A percentile compares a stretch with the other conserved stretches of the same genome.
phyloP scores from a whole-genome alignment of 2,329 filamentous ascomycete species.

The Lachnellula arida region DNA sequence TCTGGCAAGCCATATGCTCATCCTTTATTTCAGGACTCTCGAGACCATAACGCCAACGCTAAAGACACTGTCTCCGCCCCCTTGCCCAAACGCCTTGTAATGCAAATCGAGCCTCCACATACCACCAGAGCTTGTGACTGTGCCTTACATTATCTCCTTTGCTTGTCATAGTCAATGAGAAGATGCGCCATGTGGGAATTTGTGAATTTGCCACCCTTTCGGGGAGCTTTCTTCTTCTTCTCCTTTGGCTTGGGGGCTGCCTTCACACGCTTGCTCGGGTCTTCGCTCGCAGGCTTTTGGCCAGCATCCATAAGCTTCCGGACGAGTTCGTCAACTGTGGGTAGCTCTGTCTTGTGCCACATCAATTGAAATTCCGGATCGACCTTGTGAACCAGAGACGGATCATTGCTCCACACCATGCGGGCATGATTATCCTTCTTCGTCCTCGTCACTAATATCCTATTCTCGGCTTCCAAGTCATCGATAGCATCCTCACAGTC shows the following conservation, averaged over 20 bases:
- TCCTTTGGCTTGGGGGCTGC: constrained; percentile 32
- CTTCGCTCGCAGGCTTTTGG: constrained; percentile 35
- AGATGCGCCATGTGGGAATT: constrained; percentile 34
- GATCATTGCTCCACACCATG: constrained; percentile 86
- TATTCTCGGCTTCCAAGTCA: constrained; percentile 70
- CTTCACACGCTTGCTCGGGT: constrained; percentile 34
- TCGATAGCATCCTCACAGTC: constrained; percentile 76
- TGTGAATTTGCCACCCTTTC: constrained; percentile 33
- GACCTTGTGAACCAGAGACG: constrained; percentile 67
- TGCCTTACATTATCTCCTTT: neutral
- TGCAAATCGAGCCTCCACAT: neutral
- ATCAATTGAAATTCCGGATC: constrained; percentile 78
- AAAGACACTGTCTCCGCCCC: neutral
- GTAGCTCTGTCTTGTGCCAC: constrained; percentile 78
- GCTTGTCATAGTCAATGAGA: constrained; percentile 20
- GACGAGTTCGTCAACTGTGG: constrained; percentile 41
- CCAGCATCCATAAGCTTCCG: constrained; percentile 36
- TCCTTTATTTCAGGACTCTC: neutral
- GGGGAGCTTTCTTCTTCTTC: constrained; percentile 33
- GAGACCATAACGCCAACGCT: constrained; percentile 8
- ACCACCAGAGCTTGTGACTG: neutral
- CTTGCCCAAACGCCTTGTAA: neutral
- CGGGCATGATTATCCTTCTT: constrained; percentile 87
- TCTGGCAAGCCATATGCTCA: neutral
- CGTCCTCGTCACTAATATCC: constrained; percentile 79